These are phyloP conservation scores for Simplicillium sp. DNA, from an alignment of 2,329 filamentous ascomycete species.

Conservation along the genomic window DNA sequence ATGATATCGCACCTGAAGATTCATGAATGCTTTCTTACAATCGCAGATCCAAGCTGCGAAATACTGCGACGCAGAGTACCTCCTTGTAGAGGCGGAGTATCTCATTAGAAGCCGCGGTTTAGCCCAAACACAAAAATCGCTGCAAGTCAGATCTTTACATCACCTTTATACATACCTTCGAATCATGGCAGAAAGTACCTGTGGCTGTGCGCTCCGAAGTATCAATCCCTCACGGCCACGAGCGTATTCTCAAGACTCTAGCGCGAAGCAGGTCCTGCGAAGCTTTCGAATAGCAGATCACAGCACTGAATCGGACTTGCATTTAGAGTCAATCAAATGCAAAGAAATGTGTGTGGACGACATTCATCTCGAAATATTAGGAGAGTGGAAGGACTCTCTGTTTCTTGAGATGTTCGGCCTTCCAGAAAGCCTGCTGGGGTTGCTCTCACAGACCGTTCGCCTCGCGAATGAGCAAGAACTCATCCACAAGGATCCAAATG, in stretches of 20 bases:
- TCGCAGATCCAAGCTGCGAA: constrained; percentile 1
- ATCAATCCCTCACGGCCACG: constrained; percentile 1
- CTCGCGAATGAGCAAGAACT: constrained; percentile 4
- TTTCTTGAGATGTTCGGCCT: constrained; percentile 2
- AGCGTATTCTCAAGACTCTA: not conserved
- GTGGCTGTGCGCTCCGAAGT: constrained; percentile 2
- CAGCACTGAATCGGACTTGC: constrained; percentile 2
- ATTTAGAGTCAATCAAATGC: not conserved
- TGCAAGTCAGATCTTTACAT: not conserved
- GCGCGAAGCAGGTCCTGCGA: constrained; percentile 1
- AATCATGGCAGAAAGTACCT: constrained; percentile 3
- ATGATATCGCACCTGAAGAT: not conserved
- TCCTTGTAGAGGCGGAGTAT: constrained; percentile 2
- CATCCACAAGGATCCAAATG: not conserved
- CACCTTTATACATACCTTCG: constrained; percentile 4
- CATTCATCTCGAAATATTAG: constrained; percentile 1
- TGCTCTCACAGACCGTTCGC: constrained; percentile 3
- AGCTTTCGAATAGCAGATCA: constrained; percentile 3
- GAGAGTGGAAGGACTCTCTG: not conserved
- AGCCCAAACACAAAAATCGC: not conserved
- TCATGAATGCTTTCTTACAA: not conserved
- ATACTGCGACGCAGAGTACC: constrained; percentile 3
- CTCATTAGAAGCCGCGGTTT: constrained; percentile 3
- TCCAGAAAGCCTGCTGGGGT: constrained; percentile 2
- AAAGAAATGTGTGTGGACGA: not conserved